A percentile compares a stretch with the other conserved stretches of the same genome.
Conservation (phyloP, 2,329 filamentous ascomycete species). For the Coniella lustricola region DNA sequence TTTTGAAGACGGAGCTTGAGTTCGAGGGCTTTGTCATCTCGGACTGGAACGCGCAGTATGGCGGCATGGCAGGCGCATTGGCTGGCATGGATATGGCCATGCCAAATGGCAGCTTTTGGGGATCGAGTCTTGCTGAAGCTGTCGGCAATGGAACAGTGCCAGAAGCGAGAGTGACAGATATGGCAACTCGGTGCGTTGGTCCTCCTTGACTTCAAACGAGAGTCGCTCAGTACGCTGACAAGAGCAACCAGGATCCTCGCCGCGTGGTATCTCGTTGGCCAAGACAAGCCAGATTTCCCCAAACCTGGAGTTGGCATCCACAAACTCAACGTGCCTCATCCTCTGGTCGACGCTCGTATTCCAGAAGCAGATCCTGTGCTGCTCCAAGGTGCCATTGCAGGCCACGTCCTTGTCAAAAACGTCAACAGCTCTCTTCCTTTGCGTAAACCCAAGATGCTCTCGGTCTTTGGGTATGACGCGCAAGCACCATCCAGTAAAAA, state of each 20-base stretch:
- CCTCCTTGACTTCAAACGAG: no score
- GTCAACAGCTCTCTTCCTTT: constrained; percentile 55
- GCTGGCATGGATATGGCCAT: constrained; percentile 65
- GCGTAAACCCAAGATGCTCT: constrained; percentile 46
- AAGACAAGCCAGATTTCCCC: constrained; percentile 37
- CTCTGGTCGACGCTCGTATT: constrained; percentile 42
- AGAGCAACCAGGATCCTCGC: constrained; percentile 51
- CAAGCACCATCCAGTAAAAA: constrained; percentile 40
- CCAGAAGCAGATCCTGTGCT: constrained; percentile 36
- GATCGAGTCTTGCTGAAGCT: constrained; percentile 63
- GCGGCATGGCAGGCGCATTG: constrained; percentile 46
- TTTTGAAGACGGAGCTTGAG: constrained; percentile 56
- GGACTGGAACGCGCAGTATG: constrained; percentile 64
- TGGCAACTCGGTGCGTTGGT: constrained; percentile 60
- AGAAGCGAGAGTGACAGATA: constrained; percentile 67
- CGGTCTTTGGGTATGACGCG: constrained; percentile 61
- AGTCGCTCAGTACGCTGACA: constrained; percentile 14
- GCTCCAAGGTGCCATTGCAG: constrained; percentile 48
- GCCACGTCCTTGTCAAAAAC: constrained; percentile 76
- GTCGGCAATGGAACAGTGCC: constrained; percentile 71
- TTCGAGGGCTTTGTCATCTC: constrained; percentile 64
- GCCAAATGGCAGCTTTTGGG: constrained; percentile 51
- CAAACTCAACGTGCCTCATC: constrained; percentile 44
- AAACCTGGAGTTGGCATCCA: constrained; percentile 50
- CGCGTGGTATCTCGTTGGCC: constrained; percentile 50